A percentile compares a stretch with the other conserved stretches of the same genome.
These are phyloP conservation scores for Cercospora berteroae DNA, from an alignment of 2,329 filamentous ascomycete genomes.

Conservation along the genomic window DNA sequence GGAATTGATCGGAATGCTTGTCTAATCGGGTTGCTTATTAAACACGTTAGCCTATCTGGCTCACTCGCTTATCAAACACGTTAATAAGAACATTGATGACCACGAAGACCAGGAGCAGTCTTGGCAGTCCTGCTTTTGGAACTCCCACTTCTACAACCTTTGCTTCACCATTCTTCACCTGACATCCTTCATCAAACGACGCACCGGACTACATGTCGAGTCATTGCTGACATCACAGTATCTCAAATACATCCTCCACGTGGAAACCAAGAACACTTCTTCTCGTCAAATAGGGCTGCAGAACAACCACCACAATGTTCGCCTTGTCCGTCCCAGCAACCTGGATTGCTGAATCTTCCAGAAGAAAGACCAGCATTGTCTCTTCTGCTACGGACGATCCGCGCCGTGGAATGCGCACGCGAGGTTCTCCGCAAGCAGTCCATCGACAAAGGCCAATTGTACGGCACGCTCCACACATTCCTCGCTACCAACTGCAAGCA, in stretches of 20 bases:
- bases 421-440: slow-evolving; percentile 26
- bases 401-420: slow-evolving; percentile 19
- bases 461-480: slow-evolving; percentile 24
- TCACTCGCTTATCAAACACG: no score
- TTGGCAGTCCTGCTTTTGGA: background rate
- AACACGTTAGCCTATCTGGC: no score
- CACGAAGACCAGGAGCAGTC: background rate
- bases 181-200: background rate
- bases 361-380: slow-evolving; percentile 14
- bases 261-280: background rate
- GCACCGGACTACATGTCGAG: background rate
- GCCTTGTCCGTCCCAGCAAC: background rate
- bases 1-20: no score
- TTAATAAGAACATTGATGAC: background rate
- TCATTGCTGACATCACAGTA: background rate
- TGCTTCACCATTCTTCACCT: background rate
- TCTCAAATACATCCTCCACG: background rate
- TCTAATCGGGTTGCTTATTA: no score
- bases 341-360: background rate
- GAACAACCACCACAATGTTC: background rate
- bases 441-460: slow-evolving; percentile 22
- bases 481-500: slow-evolving; percentile 32
- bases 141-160: background rate
- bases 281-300: background rate
- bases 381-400: background rate